Evolutionary conservation across 2,329 filamentous ascomycete genomes (phyloP).

Genomic region (Penicillium sp.): DNA sequence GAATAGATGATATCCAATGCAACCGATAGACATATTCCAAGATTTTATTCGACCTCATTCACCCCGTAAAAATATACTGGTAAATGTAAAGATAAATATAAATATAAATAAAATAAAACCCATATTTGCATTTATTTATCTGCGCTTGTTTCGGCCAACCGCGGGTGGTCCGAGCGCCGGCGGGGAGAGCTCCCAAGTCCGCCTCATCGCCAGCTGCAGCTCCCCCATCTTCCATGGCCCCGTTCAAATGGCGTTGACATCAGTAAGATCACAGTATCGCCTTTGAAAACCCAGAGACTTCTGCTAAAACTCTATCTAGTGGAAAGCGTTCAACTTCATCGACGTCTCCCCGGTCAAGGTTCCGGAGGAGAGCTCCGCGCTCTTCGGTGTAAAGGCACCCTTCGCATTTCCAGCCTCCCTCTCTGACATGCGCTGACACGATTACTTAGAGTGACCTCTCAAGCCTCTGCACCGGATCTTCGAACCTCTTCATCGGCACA

Average conservation of each 20-base stretch:
- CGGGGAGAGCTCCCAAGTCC: conserved; percentile 26
- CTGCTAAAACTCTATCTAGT: conserved; percentile 57
- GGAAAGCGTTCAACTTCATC: conserved; percentile 99
- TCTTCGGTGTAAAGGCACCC: conserved; percentile 72
- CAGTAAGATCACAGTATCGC: conserved; percentile 32
- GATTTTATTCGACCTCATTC: too few species aligned
- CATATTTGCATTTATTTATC: too few species aligned
- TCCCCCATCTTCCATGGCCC: conserved; percentile 35
- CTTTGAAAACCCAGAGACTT: neutral
- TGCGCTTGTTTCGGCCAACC: neutral
- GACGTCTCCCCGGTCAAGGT: conserved; percentile 84
- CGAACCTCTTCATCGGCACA: conserved; percentile 86
- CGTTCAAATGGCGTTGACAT: conserved; percentile 50
- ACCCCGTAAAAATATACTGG: too few species aligned
- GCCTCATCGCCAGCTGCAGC: conserved; percentile 21
- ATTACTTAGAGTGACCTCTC: conserved; percentile 67
- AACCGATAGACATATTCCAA: neutral
- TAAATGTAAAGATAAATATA: too few species aligned
- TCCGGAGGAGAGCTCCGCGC: conserved; percentile 74
- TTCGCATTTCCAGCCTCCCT: neutral
- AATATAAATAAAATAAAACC: too few species aligned
- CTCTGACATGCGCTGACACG: conserved; percentile 7
- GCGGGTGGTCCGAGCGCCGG: conserved; percentile 19
- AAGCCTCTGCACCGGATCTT: conserved; percentile 82
- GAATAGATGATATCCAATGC: neutral